Percentiles rank a stretch among this genome's conserved stretches.
Conservation (phyloP, 2,329 filamentous ascomycete species). For the Cryphonectria parasitica region DNA sequence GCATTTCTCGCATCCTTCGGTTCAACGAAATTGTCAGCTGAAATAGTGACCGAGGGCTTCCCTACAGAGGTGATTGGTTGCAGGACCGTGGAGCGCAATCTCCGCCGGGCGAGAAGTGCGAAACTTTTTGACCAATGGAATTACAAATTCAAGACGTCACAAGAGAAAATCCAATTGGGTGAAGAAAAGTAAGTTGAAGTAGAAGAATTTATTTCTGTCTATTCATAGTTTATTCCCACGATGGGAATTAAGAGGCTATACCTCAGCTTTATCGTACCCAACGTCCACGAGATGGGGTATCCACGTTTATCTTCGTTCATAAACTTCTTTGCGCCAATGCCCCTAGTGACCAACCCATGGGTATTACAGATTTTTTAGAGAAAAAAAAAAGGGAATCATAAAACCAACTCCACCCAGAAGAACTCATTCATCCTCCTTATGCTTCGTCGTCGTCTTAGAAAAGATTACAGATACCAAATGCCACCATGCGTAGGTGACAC, state of each 20-base stretch:
- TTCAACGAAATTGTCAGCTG: neutral
- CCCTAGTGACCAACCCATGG: slow-evolving; percentile 7
- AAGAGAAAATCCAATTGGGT: neutral
- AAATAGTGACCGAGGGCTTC: too few species aligned
- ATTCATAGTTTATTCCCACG: neutral
- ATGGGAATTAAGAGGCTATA: neutral
- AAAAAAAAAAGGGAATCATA: neutral
- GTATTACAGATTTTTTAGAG: slow-evolving; percentile 15
- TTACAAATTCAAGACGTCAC: neutral
- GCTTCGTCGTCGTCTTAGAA: neutral
- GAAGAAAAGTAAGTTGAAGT: neutral
- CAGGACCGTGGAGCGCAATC: neutral
- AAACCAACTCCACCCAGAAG: neutral
- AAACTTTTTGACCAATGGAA: neutral
- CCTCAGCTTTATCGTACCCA: neutral
- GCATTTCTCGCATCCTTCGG: neutral
- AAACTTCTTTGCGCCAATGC: neutral
- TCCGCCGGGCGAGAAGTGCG: neutral
- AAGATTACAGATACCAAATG: neutral
- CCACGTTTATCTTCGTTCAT: neutral
- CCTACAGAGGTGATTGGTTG: too few species aligned
- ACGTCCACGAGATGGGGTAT: slow-evolving; percentile 3
- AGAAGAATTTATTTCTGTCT: neutral
- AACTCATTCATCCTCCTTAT: neutral
- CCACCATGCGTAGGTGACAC: too few species aligned